Percentiles rank a stretch among this genome's conserved stretches.
Conservation (phyloP, 2,329 filamentous ascomycete species). For the Didymella sp. region DNA sequence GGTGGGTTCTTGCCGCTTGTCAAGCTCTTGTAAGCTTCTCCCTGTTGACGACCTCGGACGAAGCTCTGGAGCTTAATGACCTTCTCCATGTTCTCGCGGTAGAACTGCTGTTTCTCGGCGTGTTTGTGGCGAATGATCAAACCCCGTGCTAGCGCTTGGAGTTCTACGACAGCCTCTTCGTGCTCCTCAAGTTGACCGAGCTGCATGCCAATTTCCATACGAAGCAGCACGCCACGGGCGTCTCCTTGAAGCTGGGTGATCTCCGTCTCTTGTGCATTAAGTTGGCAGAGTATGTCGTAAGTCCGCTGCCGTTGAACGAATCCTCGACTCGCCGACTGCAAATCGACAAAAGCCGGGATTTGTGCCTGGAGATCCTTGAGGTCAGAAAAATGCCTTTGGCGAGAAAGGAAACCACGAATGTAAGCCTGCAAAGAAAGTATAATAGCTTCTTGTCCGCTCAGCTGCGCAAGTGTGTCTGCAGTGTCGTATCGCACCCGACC, state of each 20-base stretch:
- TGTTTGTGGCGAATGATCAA: slow-evolving; percentile 77
- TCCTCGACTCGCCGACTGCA: slow-evolving; percentile 75
- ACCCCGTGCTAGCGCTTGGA: slow-evolving; percentile 78
- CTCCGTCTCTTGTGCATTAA: slow-evolving; percentile 71
- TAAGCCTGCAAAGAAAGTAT: slow-evolving; percentile 61
- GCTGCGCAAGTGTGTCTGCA: slow-evolving; percentile 43
- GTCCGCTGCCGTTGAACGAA: slow-evolving; percentile 68
- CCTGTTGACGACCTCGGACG: slow-evolving; percentile 90
- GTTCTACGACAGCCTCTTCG: slow-evolving; percentile 75
- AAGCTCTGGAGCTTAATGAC: slow-evolving; percentile 99
- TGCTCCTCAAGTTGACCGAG: slow-evolving; percentile 81
- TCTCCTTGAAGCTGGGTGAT: slow-evolving; percentile 76
- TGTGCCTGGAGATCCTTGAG: slow-evolving; percentile 64
- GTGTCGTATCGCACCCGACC: slow-evolving; percentile 42
- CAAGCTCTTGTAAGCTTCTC: slow-evolving; percentile 96
- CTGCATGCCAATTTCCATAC: slow-evolving; percentile 74
- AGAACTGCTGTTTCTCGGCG: slow-evolving; percentile 84
- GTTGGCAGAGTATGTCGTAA: slow-evolving; percentile 68
- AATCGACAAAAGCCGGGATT: slow-evolving; percentile 61
- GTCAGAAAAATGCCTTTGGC: slow-evolving; percentile 54
- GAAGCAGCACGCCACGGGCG: slow-evolving; percentile 78
- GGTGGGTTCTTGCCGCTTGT: slow-evolving; percentile 96
- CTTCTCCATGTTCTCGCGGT: slow-evolving; percentile 97
- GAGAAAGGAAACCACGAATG: slow-evolving; percentile 57
- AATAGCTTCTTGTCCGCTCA: slow-evolving; percentile 54